These are phyloP conservation scores for Bocquillonia castaneifolia DNA, from an alignment of 441 rosid genomes.

Conservation along the genomic window DNA sequence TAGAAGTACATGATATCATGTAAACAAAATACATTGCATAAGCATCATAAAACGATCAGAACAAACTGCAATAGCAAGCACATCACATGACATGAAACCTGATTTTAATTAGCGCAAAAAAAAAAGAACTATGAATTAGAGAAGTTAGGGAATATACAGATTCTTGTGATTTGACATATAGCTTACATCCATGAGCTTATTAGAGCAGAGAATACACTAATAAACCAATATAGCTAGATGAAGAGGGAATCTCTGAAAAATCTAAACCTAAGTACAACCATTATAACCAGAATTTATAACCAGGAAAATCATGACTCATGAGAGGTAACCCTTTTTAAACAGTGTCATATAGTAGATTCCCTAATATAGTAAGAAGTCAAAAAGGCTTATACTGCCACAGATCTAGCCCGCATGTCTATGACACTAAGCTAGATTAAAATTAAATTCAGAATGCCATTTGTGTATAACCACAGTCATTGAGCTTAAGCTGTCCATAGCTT, in stretches of 20 bases:
- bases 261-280: too few species aligned
- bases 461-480: neutral
- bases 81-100: neutral
- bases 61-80: neutral
- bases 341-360: too few species aligned
- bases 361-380: too few species aligned
- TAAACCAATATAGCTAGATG: neutral
- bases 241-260: slow-evolving; percentile 1
- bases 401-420: neutral
- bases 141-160: neutral
- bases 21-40: neutral
- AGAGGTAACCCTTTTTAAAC: too few species aligned
- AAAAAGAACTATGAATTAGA: neutral
- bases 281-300: too few species aligned
- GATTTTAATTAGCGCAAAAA: neutral
- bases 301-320: too few species aligned
- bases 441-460: slow-evolving; percentile 1
- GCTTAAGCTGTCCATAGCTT: neutral
- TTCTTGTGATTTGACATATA: neutral
- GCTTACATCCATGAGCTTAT: neutral
- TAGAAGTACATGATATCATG: neutral
- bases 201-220: neutral
- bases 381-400: too few species aligned
- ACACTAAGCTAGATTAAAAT: neutral
- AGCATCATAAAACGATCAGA: neutral